phyloP scores from a whole-genome alignment of 2,329 filamentous ascomycete genomes.

The Aspergillus aculeatus region DNA sequence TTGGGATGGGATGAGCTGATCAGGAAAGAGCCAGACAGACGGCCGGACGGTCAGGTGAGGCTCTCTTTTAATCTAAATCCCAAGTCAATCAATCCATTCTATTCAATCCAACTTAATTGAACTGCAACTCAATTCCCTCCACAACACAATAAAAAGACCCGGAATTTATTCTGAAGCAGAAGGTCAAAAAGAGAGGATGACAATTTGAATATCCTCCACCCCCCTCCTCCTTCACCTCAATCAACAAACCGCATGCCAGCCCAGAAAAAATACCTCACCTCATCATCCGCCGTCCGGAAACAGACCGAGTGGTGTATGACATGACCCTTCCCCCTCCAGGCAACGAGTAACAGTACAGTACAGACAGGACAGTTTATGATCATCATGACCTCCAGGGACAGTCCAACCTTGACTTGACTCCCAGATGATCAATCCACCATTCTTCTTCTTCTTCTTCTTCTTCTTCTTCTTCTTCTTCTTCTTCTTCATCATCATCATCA shows the following conservation, averaged over 20 bases:
- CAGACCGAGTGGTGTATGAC: background rate
- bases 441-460: no score
- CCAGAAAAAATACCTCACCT: conserved; percentile 2
- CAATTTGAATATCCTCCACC: background rate
- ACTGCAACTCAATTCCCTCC: background rate
- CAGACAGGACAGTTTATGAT: no score
- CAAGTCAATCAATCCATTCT: background rate
- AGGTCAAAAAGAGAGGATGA: background rate
- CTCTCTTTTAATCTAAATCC: background rate
- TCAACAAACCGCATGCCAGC: background rate
- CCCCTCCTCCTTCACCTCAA: background rate
- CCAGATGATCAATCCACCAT: no score
- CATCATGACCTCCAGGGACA: no score
- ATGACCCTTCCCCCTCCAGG: background rate
- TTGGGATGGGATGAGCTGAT: background rate
- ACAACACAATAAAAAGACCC: background rate
- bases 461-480: no score
- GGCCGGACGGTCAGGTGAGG: background rate
- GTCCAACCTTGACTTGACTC: no score
- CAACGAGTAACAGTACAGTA: no score
- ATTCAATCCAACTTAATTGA: no score
- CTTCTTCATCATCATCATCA: no score
- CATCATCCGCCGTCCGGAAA: background rate
- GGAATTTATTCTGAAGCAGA: no score
- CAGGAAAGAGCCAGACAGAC: background rate